Conservation (phyloP, 2,329 filamentous ascomycete genomes). For the Phoma sp. region DNA sequence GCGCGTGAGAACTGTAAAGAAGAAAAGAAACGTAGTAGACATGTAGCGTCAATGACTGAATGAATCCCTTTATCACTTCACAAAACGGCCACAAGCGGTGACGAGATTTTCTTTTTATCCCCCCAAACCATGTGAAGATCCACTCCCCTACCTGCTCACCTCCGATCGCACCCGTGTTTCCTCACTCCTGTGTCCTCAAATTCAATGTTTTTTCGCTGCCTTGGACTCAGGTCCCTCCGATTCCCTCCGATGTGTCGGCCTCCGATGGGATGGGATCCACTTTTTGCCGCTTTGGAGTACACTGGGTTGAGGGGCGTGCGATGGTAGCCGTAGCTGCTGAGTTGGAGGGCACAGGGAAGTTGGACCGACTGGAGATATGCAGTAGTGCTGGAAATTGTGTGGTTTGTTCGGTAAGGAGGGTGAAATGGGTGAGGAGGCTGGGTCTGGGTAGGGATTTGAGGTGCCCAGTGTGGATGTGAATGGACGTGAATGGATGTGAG, state of each 20-base stretch:
- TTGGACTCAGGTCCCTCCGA: neutral
- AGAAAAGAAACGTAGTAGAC: neutral
- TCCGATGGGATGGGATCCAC: neutral
- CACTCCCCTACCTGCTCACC: neutral
- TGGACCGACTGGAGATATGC: no score
- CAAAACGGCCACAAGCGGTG: constrained; percentile 7
- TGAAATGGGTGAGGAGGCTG: no score
- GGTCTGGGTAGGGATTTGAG: no score
- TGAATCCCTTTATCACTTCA: constrained; percentile 5
- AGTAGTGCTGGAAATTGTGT: no score
- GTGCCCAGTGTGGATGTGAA: no score
- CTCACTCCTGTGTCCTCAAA: constrained; percentile 1
- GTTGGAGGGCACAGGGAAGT: no score
- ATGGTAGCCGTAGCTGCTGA: neutral
- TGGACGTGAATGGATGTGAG: no score
- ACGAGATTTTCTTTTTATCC: constrained; percentile 5
- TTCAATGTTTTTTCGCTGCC: neutral
- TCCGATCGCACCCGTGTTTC: constrained; percentile 3
- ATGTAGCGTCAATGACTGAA: constrained; percentile 9
- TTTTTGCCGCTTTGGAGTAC: constrained; percentile 10
- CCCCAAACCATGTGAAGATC: neutral
- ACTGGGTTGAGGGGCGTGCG: neutral
- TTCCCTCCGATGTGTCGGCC: constrained; percentile 1
- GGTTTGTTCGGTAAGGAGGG: no score
- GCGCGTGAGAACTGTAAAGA: neutral